These are phyloP conservation scores for Pneumocystis oryctolagi DNA, from an alignment of 1,139 yeast genomes.

Conservation along the genomic window DNA sequence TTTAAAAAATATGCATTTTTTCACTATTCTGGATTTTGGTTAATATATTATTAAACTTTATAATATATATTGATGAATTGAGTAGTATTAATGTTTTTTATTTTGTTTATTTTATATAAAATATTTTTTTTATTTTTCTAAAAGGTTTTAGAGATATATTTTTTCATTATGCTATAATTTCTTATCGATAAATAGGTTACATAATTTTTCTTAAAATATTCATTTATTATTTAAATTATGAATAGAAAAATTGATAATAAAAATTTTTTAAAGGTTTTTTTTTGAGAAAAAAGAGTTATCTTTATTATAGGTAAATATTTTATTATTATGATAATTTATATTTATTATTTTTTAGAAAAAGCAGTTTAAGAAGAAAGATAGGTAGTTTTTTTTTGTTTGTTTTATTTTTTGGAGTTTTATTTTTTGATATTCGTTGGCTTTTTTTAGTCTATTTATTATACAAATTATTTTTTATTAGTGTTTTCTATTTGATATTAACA, in stretches of 20 bases:
- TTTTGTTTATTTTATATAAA: neutral
- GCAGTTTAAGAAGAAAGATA: no score
- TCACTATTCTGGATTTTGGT: neutral
- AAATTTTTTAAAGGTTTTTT: no score
- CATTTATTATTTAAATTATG: neutral
- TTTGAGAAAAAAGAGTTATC: neutral
- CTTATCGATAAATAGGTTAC: neutral
- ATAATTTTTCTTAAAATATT: neutral
- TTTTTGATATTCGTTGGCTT: neutral
- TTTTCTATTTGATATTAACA: neutral
- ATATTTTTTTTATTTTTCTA: neutral
- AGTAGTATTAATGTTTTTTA: neutral
- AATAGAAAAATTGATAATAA: neutral
- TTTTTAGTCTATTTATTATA: neutral
- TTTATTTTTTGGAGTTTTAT: neutral
- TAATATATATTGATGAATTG: neutral
- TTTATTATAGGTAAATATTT: neutral
- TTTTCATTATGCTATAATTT: neutral
- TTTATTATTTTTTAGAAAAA: no score
- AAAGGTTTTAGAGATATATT: neutral
- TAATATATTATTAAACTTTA: neutral
- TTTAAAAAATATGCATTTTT: neutral
- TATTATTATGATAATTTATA: no score
- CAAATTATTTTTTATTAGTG: neutral
- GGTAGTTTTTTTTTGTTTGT: neutral